Evolutionary conservation across 371 early-diverging fungal species (phyloP).

Genomic region (Mortierella sp.): DNA sequence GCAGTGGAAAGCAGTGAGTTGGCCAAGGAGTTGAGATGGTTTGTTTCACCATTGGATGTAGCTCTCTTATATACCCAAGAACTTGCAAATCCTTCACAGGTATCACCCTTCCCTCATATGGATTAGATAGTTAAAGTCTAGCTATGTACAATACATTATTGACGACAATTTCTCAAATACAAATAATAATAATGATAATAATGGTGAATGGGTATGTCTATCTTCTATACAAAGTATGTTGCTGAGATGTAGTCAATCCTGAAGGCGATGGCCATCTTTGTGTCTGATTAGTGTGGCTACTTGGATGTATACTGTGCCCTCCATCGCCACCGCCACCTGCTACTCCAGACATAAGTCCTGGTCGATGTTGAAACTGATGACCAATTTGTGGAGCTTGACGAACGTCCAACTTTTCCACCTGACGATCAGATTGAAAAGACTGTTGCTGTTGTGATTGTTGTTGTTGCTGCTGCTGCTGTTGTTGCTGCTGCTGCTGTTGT

Average conservation of each 20-base stretch:
- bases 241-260: not conserved
- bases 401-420: not conserved
- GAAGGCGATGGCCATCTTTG: not conserved
- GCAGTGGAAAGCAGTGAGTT: conserved; percentile 23
- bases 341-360: not conserved
- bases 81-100: not conserved
- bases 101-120: conserved; percentile 19
- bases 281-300: not conserved
- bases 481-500: not conserved
- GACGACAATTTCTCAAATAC: not conserved
- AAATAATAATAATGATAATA: not conserved
- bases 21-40: conserved; percentile 47
- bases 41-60: conserved; percentile 36
- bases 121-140: not conserved
- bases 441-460: not conserved
- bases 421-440: not conserved
- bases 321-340: not conserved
- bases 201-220: not conserved
- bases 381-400: not conserved
- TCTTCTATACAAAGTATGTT: not conserved
- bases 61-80: conserved; percentile 21
- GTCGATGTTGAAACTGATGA: not conserved
- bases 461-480: not conserved
- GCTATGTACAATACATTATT: not conserved
- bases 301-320: not conserved